Evolutionary conservation across 345 rosid genomes (phyloP).

Genomic region (Eucalyptus pauciflora): DNA sequence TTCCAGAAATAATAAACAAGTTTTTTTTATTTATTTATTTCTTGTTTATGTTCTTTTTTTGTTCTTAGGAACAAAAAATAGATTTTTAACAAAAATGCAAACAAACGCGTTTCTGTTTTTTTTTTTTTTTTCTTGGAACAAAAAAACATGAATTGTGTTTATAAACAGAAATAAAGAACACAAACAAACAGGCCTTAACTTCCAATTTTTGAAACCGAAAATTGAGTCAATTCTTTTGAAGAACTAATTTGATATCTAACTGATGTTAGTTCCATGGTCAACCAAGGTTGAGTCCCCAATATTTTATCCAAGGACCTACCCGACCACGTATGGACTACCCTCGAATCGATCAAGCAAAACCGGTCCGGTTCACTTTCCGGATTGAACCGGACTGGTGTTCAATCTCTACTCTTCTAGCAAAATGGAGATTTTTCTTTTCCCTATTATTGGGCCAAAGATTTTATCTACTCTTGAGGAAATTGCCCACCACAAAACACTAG

Average conservation of each 20-base stretch:
- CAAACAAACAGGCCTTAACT: too few relatives aligned
- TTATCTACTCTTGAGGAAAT: neutral
- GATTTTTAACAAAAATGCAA: too few relatives aligned
- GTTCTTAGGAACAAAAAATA: too few relatives aligned
- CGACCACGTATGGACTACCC: accelerated
- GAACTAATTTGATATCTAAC: neutral
- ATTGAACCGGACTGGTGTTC: neutral
- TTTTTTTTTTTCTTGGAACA: too few relatives aligned
- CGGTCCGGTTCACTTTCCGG: accelerated
- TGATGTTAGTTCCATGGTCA: neutral
- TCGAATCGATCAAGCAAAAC: accelerated
- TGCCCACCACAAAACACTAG: constrained; percentile 9
- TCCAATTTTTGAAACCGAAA: accelerated
- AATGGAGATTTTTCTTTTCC: neutral
- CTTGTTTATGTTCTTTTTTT: too few relatives aligned
- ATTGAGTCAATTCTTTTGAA: neutral
- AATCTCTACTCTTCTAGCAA: neutral
- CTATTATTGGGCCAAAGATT: neutral
- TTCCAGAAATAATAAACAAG: too few relatives aligned
- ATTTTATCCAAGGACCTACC: accelerated
- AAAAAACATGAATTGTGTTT: too few relatives aligned
- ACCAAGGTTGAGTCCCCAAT: accelerated
- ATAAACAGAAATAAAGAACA: too few relatives aligned
- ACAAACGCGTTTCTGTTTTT: too few relatives aligned
- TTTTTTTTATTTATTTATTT: too few relatives aligned